Base-by-base conservation (phyloP, 257 asterid genomes). In the Schizonepeta tenuifolia region DNA sequence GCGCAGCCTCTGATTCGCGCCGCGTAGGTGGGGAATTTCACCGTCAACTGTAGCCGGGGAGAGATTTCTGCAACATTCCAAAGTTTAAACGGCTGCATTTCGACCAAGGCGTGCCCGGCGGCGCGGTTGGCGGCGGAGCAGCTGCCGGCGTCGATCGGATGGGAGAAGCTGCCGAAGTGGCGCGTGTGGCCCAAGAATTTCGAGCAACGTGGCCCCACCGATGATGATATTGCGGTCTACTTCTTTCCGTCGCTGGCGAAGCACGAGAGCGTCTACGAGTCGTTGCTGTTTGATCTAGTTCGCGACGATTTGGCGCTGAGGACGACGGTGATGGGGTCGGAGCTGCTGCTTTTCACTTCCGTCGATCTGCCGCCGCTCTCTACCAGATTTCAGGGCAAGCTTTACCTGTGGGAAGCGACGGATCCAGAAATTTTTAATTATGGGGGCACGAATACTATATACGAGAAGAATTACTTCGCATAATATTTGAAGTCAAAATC, bases 141-240 rank as follows among this genome's bases (percentile, higher is more conserved):
- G 50, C 62, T 76, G 17, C 35, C 43, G 2, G 15, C 40, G 9
- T 21, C 26, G 9, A n/a, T 76, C 17, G 5, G 9, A 9, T 21
- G 72, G 5, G 81, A 79, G 65, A 31, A 51, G 70, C n/a, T 82
- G 67, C 33, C 44, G 0, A 79, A 63, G 54, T 38, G 51, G 17
- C 9, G 15, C 7, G 58, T 82, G 20, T 72, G 83, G 84, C 86
- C 86, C 1, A 49, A 75, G 80, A 15, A 67, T 15, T 81, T 78
- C 15, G 41, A 15, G 63, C 63, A 17, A 13, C 21, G 50, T 4
- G 86, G 68, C 3, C 80, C 86, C 8, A 72, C 60, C 1, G 76
- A 61, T 8, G 71, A 65, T 31, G 63, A 69, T 31, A 59, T 82
- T 15, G 82, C 63, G 1, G n/a, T 79, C 8, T 82, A 73, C 68